These are phyloP conservation scores for Spinellus fusiger DNA, from an alignment of 192 early-diverging fungal genomes.

Conservation along the genomic window DNA sequence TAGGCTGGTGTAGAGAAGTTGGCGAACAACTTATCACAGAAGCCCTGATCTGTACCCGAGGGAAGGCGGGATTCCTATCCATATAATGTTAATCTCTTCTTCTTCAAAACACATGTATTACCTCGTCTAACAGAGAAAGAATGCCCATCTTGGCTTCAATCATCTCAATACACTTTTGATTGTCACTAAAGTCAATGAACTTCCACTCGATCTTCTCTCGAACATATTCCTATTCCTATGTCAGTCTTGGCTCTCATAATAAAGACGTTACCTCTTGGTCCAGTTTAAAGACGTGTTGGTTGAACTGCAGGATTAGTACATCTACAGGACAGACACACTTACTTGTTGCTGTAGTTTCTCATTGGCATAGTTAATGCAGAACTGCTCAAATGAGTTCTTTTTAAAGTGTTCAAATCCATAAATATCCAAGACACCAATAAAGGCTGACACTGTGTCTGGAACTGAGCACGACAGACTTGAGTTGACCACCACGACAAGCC, in stretches of 20 bases:
- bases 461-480: slow-evolving; percentile 62
- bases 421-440: slow-evolving; percentile 99
- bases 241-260: background rate
- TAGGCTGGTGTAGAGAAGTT: slow-evolving; percentile 64
- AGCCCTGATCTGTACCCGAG: slow-evolving; percentile 78
- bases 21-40: slow-evolving; percentile 86
- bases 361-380: slow-evolving; percentile 96
- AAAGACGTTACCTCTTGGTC: slow-evolving; percentile 69
- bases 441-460: slow-evolving; percentile 36
- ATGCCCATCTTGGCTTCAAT: slow-evolving; percentile 96
- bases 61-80: slow-evolving; percentile 60
- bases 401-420: slow-evolving; percentile 99
- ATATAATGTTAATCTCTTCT: background rate
- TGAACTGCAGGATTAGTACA: slow-evolving; percentile 52
- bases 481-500: slow-evolving; percentile 91
- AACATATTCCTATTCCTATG: slow-evolving; percentile 64
- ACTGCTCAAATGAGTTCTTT: slow-evolving; percentile 99
- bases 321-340: background rate
- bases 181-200: slow-evolving; percentile 98
- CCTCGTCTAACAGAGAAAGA: slow-evolving; percentile 93
- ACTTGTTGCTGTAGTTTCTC: slow-evolving; percentile 95
- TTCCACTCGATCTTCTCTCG: slow-evolving; percentile 96
- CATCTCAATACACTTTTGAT: slow-evolving; percentile 97
- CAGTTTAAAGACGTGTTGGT: slow-evolving; percentile 96
- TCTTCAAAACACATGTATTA: slow-evolving; percentile 42